Conservation (phyloP, 1,284 basidiomycete species). For the Irpex sp. region DNA sequence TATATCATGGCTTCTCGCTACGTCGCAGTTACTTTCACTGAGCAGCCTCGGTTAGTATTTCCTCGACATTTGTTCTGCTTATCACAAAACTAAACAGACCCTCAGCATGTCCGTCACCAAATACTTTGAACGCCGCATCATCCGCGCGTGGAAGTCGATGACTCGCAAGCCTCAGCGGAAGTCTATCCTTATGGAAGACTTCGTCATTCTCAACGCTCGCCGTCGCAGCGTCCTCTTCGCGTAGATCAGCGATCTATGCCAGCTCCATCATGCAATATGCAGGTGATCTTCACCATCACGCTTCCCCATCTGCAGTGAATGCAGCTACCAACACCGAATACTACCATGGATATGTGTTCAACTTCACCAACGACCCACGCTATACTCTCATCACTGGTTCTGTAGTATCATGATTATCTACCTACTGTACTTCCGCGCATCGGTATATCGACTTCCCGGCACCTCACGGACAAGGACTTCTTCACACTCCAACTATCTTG, state of each 20-base stretch:
- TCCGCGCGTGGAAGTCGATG: slow-evolving; percentile 56
- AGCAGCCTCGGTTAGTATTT: slow-evolving; percentile 25
- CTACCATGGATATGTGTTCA: background rate
- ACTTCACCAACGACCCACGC: background rate
- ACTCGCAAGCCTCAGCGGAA: slow-evolving; percentile 48
- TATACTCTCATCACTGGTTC: background rate
- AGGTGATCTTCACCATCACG: background rate
- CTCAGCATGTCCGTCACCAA: slow-evolving; percentile 39
- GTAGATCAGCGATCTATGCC: background rate
- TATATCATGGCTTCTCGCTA: slow-evolving; percentile 18
- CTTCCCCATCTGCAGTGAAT: background rate
- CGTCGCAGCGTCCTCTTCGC: slow-evolving; percentile 43
- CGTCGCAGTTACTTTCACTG: slow-evolving; percentile 15
- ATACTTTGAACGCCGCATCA: slow-evolving; percentile 51
- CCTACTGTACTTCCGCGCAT: too few species aligned
- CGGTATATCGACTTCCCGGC: too few species aligned
- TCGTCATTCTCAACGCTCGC: slow-evolving; percentile 54
- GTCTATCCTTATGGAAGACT: slow-evolving; percentile 54
- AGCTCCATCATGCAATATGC: background rate
- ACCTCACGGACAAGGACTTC: background rate
- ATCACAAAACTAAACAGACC: background rate
- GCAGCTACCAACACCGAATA: background rate
- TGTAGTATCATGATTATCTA: too few species aligned
- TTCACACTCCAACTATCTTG: background rate
- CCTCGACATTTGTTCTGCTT: too few species aligned